Base-by-base conservation (phyloP, 2,329 filamentous ascomycete species). In the Sporothrix variecibatus region DNA sequence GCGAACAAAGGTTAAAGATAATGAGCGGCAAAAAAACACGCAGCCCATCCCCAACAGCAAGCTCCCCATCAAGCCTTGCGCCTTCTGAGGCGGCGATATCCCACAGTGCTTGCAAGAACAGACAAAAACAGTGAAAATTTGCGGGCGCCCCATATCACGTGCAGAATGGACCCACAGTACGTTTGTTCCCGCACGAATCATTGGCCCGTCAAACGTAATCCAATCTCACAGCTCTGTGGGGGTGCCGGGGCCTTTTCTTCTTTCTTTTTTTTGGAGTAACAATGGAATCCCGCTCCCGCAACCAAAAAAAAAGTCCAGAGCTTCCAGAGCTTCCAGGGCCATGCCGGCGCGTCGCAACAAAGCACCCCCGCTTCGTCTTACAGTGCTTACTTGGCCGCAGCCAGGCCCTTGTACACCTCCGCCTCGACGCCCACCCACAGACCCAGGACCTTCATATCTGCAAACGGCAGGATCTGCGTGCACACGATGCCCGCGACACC, bases 401-500 rank as follows among this genome's bases (percentile, higher is more conserved):
- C 46, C 11, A 74, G 58, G 2, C 68, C 72, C 58, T 67, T 71
- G 68, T 84, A 83, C 17, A 81, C 78, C 74, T 79, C 78, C 0
- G 78, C 72, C 76, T 84, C 82, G 9, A 84, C 72, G 17, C 77
- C 75, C 3, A 70, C 72, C 82, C 83, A 85, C 38, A 85, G 68
- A 0, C 78, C 78, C 5, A 82, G 8, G 5, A 86, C 82, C 1
- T 82, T 78, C 1, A 76, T 70, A 71, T 86, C 82, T 1, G 71
- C 82, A 78, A 86, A 86, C 0, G 86, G 85, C 76, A 87, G 67
- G 38, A 87, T 83, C 78, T 87, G 86, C 40, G 81, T 81, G 62
- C 80, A 82, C 6, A 87, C 78, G 11, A 87, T 81, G 0, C 85
- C 86, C 0, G 84, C 88, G 74, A 90, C 81, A 0, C 87, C 88